A percentile compares a stretch with the other conserved stretches of the same genome.
These are phyloP conservation scores for Marasmius fiardii DNA, from an alignment of 1,284 basidiomycete species.

Conservation along the genomic window DNA sequence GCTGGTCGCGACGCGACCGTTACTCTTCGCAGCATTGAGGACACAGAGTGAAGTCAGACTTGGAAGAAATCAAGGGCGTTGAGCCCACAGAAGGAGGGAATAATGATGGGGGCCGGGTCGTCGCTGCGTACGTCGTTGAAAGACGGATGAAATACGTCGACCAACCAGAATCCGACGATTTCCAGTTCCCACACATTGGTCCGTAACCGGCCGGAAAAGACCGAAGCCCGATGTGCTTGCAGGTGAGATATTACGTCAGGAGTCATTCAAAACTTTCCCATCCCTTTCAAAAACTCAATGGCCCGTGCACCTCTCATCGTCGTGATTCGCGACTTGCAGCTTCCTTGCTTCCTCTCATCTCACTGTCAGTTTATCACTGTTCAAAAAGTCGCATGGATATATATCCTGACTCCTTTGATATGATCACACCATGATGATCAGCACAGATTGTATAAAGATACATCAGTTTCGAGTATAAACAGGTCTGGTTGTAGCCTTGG, in stretches of 20 bases:
- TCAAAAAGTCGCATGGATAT: too few relatives aligned
- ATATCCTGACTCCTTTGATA: too few relatives aligned
- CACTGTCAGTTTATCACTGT: too few relatives aligned
- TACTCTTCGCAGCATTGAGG: constrained; percentile 61
- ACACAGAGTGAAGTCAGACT: constrained; percentile 13
- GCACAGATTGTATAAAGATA: too few relatives aligned
- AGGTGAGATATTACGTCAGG: neutral
- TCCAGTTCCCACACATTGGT: constrained; percentile 15
- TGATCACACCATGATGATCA: too few relatives aligned
- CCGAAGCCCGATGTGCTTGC: neutral
- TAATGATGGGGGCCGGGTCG: constrained; percentile 24
- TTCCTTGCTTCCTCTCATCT: too few relatives aligned
- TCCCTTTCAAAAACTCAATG: neutral
- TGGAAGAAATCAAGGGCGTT: constrained; percentile 18
- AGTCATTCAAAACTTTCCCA: neutral
- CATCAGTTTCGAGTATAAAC: too few relatives aligned
- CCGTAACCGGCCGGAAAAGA: neutral
- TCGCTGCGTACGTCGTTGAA: constrained; percentile 20
- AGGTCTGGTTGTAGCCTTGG: too few relatives aligned
- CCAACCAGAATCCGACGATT: constrained; percentile 39
- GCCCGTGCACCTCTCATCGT: too few relatives aligned
- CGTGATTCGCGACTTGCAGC: neutral
- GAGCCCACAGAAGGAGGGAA: constrained; percentile 20
- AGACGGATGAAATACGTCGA: constrained; percentile 25
- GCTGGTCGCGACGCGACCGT: constrained; percentile 52